Evolutionary conservation across 2,329 filamentous ascomycete genomes (phyloP), one percentile per base, ranked within the genome.

Genomic region (Paraconiothyrium brasiliense): DNA sequence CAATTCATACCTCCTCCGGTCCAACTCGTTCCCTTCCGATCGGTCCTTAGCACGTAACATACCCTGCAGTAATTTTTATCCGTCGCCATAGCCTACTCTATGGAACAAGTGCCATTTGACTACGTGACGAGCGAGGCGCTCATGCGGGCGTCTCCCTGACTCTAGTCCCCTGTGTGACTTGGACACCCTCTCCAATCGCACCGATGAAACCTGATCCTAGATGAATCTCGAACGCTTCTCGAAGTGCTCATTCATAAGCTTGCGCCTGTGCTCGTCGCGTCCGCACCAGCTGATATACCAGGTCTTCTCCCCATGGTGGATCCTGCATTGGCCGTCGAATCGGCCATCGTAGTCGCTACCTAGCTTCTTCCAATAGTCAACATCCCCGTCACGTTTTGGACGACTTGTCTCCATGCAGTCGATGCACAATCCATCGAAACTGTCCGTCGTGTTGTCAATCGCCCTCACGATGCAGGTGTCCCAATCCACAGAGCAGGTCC

Each of bases 381-480:
- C 49, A 35, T 75, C 63, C 1, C 50, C n/a, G 37, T 59, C 50
- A 16, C 54, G 61, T 60, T 52, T 62, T 9, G 60, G 58, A 37
- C 60, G 62, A 32, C 62, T 67, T 3, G 49, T 41, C 32, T 70
- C 57, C 70, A 75, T 76, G 60, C 75, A 76, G 32, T 76, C 73
- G 4, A 78, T 54, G 39, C 76, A 78, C 27, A 77, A 44, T 4
- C 76, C 76, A 14, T 77, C 61, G 52, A 78, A 78, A 54, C 66
- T 61, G 10, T 35, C 20, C 34, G 1, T n/a, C 16, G 51, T 54
- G 35, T 44, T 57, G 4, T 14, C 10, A 2, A 20, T 39, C 5
- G 58, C 46, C 9, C 9, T 1, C 30, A 11, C 9, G 13, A 66
- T 47, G 14, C 37, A 32, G 14, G 8, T 3, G 4, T 58, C 34